A percentile compares a stretch with the other conserved stretches of the same genome.
These are phyloP conservation scores for Byssochlamys sp. DNA, from an alignment of 2,329 filamentous ascomycete genomes.

Conservation along the genomic window DNA sequence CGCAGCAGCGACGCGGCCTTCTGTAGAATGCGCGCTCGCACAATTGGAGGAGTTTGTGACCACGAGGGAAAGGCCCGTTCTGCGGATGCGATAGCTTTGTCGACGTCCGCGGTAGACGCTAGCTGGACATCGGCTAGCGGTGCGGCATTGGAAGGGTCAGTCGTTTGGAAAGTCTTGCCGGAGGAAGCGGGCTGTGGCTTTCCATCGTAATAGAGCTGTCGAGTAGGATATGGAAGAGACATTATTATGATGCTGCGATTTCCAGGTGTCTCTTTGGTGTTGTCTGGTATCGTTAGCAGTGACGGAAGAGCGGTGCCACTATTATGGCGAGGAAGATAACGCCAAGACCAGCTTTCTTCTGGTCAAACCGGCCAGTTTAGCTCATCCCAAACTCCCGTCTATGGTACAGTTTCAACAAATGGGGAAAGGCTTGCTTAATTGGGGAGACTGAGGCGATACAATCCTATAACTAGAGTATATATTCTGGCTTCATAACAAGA, in stretches of 20 bases:
- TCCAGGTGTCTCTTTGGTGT: background rate
- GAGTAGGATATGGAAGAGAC: slow-evolving; percentile 35
- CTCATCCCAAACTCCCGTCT: background rate
- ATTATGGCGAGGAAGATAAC: background rate
- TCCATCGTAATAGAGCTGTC: slow-evolving; percentile 68
- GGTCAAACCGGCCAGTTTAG: background rate
- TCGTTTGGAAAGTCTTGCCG: slow-evolving; percentile 56
- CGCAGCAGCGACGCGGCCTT: slow-evolving; percentile 66
- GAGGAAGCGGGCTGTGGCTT: slow-evolving; percentile 52
- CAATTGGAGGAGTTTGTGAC: slow-evolving; percentile 65
- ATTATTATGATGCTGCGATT: slow-evolving; percentile 14
- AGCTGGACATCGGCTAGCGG: slow-evolving; percentile 63
- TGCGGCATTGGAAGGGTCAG: slow-evolving; percentile 63
- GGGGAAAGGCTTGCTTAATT: background rate
- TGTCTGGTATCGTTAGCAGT: background rate
- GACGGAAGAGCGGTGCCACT: background rate
- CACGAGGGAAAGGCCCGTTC: slow-evolving; percentile 62
- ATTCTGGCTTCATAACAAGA: too few species aligned
- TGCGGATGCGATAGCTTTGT: slow-evolving; percentile 63
- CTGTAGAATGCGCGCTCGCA: slow-evolving; percentile 67
- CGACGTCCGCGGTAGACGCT: slow-evolving; percentile 57
- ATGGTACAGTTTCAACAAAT: background rate
- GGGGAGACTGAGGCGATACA: background rate
- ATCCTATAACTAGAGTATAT: too few species aligned
- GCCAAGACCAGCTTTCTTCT: background rate